Evolutionary conservation across 2,329 filamentous ascomycete genomes (phyloP).

Genomic region (Lecanicillium sp.): DNA sequence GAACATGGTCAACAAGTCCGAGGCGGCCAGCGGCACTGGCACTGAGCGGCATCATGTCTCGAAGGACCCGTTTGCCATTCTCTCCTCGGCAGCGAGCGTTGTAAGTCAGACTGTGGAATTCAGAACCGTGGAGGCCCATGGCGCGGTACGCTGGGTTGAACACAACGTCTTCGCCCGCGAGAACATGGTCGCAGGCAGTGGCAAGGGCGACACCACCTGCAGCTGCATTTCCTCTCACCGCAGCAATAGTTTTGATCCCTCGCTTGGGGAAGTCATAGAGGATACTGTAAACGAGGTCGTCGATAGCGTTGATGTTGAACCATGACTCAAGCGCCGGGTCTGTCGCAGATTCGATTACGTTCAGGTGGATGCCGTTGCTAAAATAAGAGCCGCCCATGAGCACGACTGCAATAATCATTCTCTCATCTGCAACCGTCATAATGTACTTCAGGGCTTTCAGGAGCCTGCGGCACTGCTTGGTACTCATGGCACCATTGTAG

Average conservation of each 20-base stretch:
- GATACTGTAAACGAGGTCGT: slow-evolving; percentile 34
- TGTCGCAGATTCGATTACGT: slow-evolving; percentile 34
- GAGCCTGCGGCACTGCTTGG: slow-evolving; percentile 31
- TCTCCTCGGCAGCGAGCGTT: slow-evolving; percentile 29
- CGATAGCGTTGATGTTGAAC: slow-evolving; percentile 39
- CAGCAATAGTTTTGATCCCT: slow-evolving; percentile 32
- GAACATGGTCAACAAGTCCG: slow-evolving; percentile 33
- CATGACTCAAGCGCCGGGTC: slow-evolving; percentile 35
- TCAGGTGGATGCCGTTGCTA: slow-evolving; percentile 38
- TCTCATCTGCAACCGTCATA: slow-evolving; percentile 19
- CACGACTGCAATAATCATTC: slow-evolving; percentile 30
- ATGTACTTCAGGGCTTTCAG: slow-evolving; percentile 31
- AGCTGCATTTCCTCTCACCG: slow-evolving; percentile 35
- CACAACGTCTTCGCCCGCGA: slow-evolving; percentile 32
- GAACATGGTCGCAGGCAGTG: slow-evolving; percentile 30
- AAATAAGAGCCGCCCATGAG: slow-evolving; percentile 36
- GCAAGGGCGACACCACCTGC: slow-evolving; percentile 38
- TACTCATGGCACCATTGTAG: slow-evolving; percentile 40
- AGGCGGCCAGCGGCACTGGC: slow-evolving; percentile 31
- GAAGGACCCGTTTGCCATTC: slow-evolving; percentile 26
- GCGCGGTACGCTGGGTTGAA: slow-evolving; percentile 37
- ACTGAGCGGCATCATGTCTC: slow-evolving; percentile 33
- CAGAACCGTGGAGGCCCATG: slow-evolving; percentile 31
- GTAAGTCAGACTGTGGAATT: slow-evolving; percentile 37
- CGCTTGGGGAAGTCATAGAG: slow-evolving; percentile 31